These are phyloP conservation scores for Rhodotorula glutinis DNA, from an alignment of 1,284 basidiomycete species.

Conservation along the genomic window DNA sequence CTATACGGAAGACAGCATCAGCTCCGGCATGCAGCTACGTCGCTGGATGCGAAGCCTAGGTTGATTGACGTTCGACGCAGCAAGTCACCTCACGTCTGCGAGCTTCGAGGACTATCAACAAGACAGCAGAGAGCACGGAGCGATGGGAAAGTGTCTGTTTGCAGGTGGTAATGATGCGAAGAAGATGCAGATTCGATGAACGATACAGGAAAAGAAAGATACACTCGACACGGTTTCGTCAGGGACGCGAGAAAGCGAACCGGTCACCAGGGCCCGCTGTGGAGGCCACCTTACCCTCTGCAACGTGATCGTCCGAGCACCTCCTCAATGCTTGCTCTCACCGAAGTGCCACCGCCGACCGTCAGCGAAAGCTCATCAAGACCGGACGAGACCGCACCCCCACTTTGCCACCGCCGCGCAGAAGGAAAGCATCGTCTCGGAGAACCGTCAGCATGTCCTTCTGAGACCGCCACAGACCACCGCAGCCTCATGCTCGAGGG, in stretches of 20 bases:
- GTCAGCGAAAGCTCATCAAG: background rate
- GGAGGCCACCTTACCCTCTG: conserved; percentile 17
- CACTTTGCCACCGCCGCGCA: background rate
- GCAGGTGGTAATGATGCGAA: background rate
- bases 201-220: background rate
- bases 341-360: too few species aligned
- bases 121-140: too few species aligned
- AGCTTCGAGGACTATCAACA: too few species aligned
- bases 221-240: background rate
- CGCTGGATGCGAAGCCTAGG: too few species aligned
- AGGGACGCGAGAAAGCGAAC: background rate
- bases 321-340: background rate
- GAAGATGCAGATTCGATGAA: background rate
- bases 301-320: background rate
- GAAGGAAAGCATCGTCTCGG: background rate
- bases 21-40: too few species aligned
- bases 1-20: too few species aligned
- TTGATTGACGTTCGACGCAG: too few species aligned
- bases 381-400: background rate
- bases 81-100: too few species aligned
- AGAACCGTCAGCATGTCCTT: background rate
- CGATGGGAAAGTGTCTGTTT: too few species aligned
- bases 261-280: background rate
- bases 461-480: background rate
- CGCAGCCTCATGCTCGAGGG: too few species aligned